These are phyloP conservation scores for Dioscorea cayenensis DNA, from an alignment of 116 monocot genomes.

Conservation along the genomic window DNA sequence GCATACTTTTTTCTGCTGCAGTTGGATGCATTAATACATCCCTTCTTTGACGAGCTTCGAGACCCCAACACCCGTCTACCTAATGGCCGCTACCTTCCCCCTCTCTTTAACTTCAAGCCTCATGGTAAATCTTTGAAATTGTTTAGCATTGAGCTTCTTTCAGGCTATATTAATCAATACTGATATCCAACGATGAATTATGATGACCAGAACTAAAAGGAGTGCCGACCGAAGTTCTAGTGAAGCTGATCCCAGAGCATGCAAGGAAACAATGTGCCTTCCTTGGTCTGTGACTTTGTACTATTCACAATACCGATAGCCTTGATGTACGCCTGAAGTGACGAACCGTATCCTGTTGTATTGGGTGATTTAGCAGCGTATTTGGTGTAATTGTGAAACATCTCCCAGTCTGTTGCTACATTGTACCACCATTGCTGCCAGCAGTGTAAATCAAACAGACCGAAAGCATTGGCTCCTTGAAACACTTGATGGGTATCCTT, in stretches of 20 bases:
- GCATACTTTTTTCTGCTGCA: constrained; percentile 13
- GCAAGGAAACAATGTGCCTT: constrained; percentile 62
- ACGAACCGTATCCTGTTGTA: background rate
- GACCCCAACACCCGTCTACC: constrained; percentile 69
- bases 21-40: constrained; percentile 68
- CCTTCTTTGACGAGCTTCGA: constrained; percentile 79
- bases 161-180: no score
- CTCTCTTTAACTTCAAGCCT: constrained; percentile 84
- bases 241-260: constrained; percentile 52
- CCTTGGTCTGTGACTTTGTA: constrained; percentile 24
- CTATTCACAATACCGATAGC: background rate
- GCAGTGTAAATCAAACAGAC: no score
- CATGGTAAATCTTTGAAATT: constrained; percentile 38
- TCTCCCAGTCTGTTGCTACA: background rate
- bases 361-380: background rate
- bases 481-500: background rate
- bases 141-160: background rate
- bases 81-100: constrained; percentile 64
- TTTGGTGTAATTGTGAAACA: background rate
- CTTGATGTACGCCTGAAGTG: background rate
- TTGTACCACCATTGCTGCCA: background rate
- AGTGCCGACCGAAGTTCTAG: constrained; percentile 43
- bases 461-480: background rate
- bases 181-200: background rate
- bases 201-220: constrained; percentile 7